phyloP scores from a whole-genome alignment of 2,329 filamentous ascomycete genomes.

The Phaeosphaeria sp. region DNA sequence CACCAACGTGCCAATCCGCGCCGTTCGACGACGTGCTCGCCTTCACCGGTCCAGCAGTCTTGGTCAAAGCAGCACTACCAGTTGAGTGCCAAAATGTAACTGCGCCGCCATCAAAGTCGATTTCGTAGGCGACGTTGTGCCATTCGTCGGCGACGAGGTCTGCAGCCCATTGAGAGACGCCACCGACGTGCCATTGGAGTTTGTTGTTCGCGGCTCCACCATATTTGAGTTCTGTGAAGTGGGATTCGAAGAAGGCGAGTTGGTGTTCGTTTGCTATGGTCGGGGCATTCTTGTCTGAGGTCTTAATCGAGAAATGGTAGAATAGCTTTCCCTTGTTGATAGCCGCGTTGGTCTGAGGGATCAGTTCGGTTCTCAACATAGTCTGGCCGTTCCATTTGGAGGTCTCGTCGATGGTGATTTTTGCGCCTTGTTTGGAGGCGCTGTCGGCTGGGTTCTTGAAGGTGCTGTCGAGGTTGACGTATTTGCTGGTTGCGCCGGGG shows the following conservation, averaged over 20 bases:
- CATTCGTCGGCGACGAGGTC: constrained; percentile 69
- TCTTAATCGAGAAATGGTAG: constrained; percentile 76
- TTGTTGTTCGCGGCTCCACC: constrained; percentile 59
- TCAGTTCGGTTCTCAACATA: constrained; percentile 77
- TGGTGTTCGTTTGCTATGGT: constrained; percentile 71
- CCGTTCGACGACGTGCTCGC: constrained; percentile 70
- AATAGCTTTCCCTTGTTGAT: constrained; percentile 71
- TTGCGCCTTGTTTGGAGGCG: constrained; percentile 67
- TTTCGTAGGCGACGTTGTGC: constrained; percentile 80
- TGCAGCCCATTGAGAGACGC: constrained; percentile 67
- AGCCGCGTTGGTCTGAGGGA: constrained; percentile 70
- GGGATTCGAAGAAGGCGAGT: constrained; percentile 68
- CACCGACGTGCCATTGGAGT: constrained; percentile 70
- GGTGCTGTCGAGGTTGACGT: constrained; percentile 65
- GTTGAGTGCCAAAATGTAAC: constrained; percentile 76
- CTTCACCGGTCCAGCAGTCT: constrained; percentile 66
- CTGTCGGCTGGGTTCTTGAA: constrained; percentile 72
- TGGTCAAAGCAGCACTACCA: constrained; percentile 63
- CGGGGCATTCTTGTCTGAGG: constrained; percentile 65
- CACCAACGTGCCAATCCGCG: constrained; percentile 75
- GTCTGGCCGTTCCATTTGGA: constrained; percentile 73
- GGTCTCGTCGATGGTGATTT: constrained; percentile 70
- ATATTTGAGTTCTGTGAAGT: constrained; percentile 78
- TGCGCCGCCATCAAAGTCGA: constrained; percentile 68
- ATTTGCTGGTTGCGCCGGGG: constrained; percentile 60